Conservation (phyloP, 345 rosid genomes). For the Syzygium jambos region DNA sequence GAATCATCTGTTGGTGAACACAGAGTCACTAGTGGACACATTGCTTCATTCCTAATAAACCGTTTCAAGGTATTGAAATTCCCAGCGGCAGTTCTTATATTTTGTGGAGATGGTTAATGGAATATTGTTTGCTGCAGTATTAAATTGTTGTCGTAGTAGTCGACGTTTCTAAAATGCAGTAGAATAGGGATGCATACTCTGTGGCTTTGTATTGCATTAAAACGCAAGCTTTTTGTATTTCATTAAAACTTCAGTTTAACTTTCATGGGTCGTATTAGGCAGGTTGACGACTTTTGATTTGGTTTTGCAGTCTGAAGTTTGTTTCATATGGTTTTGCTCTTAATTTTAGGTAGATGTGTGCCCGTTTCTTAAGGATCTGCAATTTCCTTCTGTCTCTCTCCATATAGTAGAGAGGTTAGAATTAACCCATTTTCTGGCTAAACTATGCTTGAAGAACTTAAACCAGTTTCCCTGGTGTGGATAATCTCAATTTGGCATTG, state of each 20-base stretch:
- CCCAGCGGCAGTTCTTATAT: background rate
- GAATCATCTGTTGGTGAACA: constrained; percentile 86
- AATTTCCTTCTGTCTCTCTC: background rate
- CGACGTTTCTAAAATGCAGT: background rate
- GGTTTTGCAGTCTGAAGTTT: background rate
- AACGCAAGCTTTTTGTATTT: no score
- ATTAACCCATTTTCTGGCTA: background rate
- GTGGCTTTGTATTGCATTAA: background rate
- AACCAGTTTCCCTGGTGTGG: background rate
- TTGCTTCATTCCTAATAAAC: constrained; percentile 61
- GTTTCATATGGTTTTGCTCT: background rate
- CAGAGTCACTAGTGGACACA: constrained; percentile 59
- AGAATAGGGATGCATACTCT: background rate
- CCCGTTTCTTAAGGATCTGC: background rate
- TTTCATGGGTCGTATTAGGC: background rate
- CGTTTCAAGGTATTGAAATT: constrained; percentile 61
- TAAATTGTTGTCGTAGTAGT: background rate
- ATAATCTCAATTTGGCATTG: background rate
- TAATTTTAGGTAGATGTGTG: background rate
- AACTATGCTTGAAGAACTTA: background rate
- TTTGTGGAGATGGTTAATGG: background rate
- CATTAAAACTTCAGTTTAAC: background rate
- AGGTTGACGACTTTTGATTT: background rate
- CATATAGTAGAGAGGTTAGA: background rate
- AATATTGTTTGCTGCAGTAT: background rate